Conservation (phyloP, 192 early-diverging fungal genomes). For the Phlyctochytrium planicorne region DNA sequence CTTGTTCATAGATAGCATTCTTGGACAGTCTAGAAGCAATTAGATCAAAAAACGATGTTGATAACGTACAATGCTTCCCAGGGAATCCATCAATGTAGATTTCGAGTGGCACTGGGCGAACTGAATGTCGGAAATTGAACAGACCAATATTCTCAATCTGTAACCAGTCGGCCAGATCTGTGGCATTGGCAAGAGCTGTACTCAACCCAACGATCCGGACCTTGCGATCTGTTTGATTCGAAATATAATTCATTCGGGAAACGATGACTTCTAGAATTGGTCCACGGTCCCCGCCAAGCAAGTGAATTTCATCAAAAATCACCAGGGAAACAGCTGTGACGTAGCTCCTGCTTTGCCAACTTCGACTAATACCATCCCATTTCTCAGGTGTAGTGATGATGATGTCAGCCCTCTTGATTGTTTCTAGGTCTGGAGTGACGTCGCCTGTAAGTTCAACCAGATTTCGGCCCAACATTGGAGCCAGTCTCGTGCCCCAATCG, state of each 20-base stretch:
- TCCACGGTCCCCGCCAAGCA: conserved; percentile 94
- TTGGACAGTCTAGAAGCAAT: conserved; percentile 70
- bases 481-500: conserved; percentile 81
- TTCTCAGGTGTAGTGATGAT: conserved; percentile 98
- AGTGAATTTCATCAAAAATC: conserved; percentile 98
- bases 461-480: conserved; percentile 68
- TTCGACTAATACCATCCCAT: conserved; percentile 96
- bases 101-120: conserved; percentile 95
- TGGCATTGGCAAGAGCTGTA: conserved; percentile 95
- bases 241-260: conserved; percentile 97
- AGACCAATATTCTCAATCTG: conserved; percentile 82
- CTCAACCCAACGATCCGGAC: conserved; percentile 94
- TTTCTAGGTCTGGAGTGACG: conserved; percentile 86
- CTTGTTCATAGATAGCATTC: conserved; percentile 99
- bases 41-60: not conserved
- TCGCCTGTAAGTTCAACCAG: conserved; percentile 97
- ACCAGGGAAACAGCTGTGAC: conserved; percentile 84
- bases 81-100: conserved; percentile 97
- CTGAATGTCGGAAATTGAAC: conserved; percentile 96
- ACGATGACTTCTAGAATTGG: conserved; percentile 98
- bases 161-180: conserved; percentile 95
- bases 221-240: conserved; percentile 66
- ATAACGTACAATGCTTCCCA: conserved; percentile 74
- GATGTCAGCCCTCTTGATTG: conserved; percentile 87
- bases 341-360: conserved; percentile 86